Base-by-base conservation (phyloP, 805 yeast genomes). In the Ogataea sp. region DNA sequence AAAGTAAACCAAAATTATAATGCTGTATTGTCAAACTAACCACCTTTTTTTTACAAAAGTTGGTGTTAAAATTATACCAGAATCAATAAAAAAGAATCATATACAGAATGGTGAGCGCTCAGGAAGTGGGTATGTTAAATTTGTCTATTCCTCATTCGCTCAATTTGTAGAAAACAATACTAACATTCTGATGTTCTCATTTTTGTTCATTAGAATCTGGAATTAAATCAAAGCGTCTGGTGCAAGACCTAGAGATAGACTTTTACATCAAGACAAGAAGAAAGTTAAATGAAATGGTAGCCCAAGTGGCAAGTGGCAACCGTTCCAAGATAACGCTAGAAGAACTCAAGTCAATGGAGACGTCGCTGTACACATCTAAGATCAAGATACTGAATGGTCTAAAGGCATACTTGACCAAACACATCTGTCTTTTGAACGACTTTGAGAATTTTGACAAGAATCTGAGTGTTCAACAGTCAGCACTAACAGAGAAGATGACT, bases 171-270 rank as follows among this genome's bases (percentile, higher is more conserved):
- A n/a, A n/a, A n/a, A n/a, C n/a, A n/a, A n/a, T n/a, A n/a, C n/a
- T n/a, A n/a, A n/a, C n/a, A n/a, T n/a, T n/a, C n/a, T n/a, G n/a
- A 5, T 5, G 6, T n/a, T 23, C 23, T 21, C 16, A 33, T 23
- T 21, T 6, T 3, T 17, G 24, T 32, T 21, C 3, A 17, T 17
- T 14, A 35, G 37, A 52, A 24, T 36, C 47, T 3, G 52, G 58
- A 5, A 52, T 55, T 41, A 54, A 51, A 34, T 46, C 50, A 35
- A 43, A 62, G 30, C 50, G 64, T 38, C 42, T 45, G 27, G 57
- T 55, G 10, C 51, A 50, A 20, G 65, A 59, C 38, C 32, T 52
- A 10, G 65, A 58, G 34, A 25, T 60, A 4, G 59, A 54, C 26
- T 35, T 40, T 1, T 60, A 56, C 34, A 15, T 49, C 5, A 45